phyloP scores from a whole-genome alignment of 805 yeast species.

The Lachancea waltii region DNA sequence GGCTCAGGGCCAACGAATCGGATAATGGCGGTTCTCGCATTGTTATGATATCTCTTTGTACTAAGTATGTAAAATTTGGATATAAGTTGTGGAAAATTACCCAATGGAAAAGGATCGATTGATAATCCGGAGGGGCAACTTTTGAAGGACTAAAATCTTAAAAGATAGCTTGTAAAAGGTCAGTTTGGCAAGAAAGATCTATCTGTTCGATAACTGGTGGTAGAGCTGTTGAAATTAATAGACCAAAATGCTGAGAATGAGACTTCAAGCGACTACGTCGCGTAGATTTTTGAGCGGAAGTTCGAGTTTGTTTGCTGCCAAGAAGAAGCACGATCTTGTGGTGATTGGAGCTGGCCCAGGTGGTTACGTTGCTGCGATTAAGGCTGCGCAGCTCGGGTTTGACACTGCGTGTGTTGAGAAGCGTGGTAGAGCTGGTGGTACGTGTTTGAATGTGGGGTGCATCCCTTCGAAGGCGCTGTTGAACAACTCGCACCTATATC shows the following conservation, averaged over 20 bases:
- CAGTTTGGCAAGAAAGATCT: no score
- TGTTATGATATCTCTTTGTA: background rate
- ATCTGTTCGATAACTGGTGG: no score
- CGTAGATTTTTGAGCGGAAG: slow-evolving; percentile 8
- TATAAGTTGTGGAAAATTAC: background rate
- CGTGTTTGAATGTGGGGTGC: slow-evolving; percentile 98
- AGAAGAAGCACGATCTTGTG: slow-evolving; percentile 74
- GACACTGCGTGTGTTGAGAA: slow-evolving; percentile 96
- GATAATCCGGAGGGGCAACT: slow-evolving; percentile 3
- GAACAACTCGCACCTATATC: slow-evolving; percentile 91
- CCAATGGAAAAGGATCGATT: background rate
- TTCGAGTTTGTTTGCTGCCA: slow-evolving; percentile 18
- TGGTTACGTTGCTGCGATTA: slow-evolving; percentile 98
- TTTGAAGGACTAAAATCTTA: no score
- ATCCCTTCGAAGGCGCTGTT: slow-evolving; percentile 94
- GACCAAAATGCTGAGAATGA: slow-evolving; percentile 6
- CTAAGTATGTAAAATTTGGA: background rate
- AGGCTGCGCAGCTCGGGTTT: slow-evolving; percentile 92
- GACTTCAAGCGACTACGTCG: slow-evolving; percentile 3
- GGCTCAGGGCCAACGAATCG: background rate
- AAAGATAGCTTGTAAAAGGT: no score
- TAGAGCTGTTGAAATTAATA: background rate
- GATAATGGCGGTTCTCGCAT: background rate
- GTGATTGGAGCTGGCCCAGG: slow-evolving; percentile 99
- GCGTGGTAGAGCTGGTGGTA: slow-evolving; percentile 95